These are phyloP conservation scores for Pugionium cornutum DNA, from an alignment of 345 rosid species.

Conservation along the genomic window DNA sequence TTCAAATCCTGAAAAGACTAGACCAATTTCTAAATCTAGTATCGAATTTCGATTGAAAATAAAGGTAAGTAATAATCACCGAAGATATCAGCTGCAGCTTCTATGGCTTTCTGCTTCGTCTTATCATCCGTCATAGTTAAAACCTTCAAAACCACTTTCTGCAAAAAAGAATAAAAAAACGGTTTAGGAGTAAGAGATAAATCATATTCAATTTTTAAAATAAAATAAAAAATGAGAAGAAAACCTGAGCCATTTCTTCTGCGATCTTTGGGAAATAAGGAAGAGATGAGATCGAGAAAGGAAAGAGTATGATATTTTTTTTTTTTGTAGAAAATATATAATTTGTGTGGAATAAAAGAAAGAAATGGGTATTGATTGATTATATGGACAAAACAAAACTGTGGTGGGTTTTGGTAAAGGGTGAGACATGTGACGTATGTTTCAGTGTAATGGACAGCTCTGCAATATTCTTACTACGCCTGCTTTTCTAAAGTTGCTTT, in stretches of 20 bases:
- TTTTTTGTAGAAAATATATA: background rate
- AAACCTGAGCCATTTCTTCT: slow-evolving; percentile 65
- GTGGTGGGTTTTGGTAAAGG: slow-evolving; percentile 39
- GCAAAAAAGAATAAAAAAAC: background rate
- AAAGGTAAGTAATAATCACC: slow-evolving; percentile 42
- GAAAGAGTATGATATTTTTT: slow-evolving; percentile 16
- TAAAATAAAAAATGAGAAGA: background rate
- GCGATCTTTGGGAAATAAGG: slow-evolving; percentile 22
- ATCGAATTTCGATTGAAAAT: background rate
- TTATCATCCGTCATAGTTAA: slow-evolving; percentile 91
- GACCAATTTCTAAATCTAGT: background rate
- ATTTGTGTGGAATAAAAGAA: slow-evolving; percentile 9
- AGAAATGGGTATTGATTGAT: slow-evolving; percentile 22
- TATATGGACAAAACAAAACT: slow-evolving; percentile 7
- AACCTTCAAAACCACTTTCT: slow-evolving; percentile 82
- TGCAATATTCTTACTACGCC: slow-evolving; percentile 20
- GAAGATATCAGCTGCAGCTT: slow-evolving; percentile 82
- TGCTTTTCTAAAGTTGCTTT: slow-evolving; percentile 34
- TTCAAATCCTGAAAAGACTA: background rate
- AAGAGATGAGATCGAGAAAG: slow-evolving; percentile 33
- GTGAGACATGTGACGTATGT: slow-evolving; percentile 29
- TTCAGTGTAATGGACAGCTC: slow-evolving; percentile 32
- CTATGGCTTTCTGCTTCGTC: slow-evolving; percentile 88
- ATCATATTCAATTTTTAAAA: background rate
- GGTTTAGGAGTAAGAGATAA: background rate